Base-by-base conservation (phyloP, 768 basidiomycete genomes). In the Rhodosporidiobolus odoratus region DNA sequence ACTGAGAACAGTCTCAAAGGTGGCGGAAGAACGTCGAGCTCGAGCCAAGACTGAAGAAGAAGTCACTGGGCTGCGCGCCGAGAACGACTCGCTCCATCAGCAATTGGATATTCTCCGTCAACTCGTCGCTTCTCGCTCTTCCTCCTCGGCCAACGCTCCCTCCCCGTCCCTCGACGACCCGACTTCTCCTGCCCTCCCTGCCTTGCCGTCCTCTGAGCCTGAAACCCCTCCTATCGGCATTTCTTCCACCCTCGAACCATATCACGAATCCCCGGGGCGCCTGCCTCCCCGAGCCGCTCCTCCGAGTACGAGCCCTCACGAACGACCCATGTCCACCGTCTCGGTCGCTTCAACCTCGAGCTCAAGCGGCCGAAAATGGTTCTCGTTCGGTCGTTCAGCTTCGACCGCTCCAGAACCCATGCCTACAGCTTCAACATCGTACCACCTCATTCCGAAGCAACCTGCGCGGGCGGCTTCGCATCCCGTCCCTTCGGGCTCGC, bases 21-120 rank as follows among this genome's bases (percentile, higher is more conserved):
- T 73, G 38, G 72, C 68, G 1, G 68, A 69, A 30, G 72, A 73
- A 35, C 47, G 72, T 6, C 37, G 47, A 30, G 61, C 57, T 17
- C 48, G 68, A 25, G 72, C 72, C 0, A 32, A 38, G 16, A 45
- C 72, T 10, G 72, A 73, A 27, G 62, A 66, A 10, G 53, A 73
- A 30, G 50, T 73, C 7, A 45, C n/a, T 12, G 35, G 40, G 3
- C 45, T 72, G 2, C 66, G 59, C 13, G 21, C 13, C 37, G 53
- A 72, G 21, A 27, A 68, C 43, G 60, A 61, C 25, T n/a, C 58
- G 47, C 66, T 72, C 43, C 45, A 50, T 5, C 9, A 5, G 37
- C 62, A 72, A 19, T 52, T 72, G 25, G 58, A 30, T 27, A 37
- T 50, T 23, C 65, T 72, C 10, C 65, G 64, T 0, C 25, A n/a